phyloP scores from a whole-genome alignment of 768 basidiomycete species.

The Xanthoconium stramineum region DNA sequence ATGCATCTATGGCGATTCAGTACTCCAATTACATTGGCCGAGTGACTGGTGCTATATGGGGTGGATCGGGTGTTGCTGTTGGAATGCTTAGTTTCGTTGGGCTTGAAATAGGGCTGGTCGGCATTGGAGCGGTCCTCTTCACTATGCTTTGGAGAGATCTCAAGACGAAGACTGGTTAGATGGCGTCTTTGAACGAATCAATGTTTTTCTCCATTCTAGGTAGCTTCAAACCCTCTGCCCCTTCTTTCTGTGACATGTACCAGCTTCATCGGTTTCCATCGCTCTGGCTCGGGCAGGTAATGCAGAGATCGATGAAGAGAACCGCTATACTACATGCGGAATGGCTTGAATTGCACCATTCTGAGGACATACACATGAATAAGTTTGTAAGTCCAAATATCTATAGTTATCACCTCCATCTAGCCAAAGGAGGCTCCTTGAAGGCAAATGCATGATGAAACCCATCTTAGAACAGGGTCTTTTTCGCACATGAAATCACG shows the following conservation, averaged over 20 bases:
- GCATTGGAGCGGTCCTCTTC: slow-evolving; percentile 54
- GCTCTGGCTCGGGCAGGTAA: not conserved
- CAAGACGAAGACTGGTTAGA: slow-evolving; percentile 60
- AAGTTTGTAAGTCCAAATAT: not conserved
- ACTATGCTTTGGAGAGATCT: slow-evolving; percentile 57
- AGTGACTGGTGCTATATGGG: slow-evolving; percentile 64
- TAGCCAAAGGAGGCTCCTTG: not conserved
- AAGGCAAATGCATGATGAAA: not conserved
- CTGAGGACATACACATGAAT: not conserved
- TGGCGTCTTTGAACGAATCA: not conserved
- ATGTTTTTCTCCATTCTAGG: not conserved
- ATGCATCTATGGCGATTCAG: slow-evolving; percentile 56
- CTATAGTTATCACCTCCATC: not conserved
- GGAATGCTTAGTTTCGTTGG: slow-evolving; percentile 63
- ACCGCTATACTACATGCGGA: not conserved
- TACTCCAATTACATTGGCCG: slow-evolving; percentile 69
- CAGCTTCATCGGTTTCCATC: not conserved
- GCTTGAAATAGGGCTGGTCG: slow-evolving; percentile 58
- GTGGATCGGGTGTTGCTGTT: slow-evolving; percentile 50
- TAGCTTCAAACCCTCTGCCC: not conserved
- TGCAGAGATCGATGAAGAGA: slow-evolving; percentile 1
- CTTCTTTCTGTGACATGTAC: not conserved
- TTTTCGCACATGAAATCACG: not conserved
- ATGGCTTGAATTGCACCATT: not conserved
- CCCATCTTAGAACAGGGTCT: not conserved